These are phyloP conservation scores for Heliamphora pulchella DNA, from an alignment of 179 eudicot genomes.

Conservation along the genomic window DNA sequence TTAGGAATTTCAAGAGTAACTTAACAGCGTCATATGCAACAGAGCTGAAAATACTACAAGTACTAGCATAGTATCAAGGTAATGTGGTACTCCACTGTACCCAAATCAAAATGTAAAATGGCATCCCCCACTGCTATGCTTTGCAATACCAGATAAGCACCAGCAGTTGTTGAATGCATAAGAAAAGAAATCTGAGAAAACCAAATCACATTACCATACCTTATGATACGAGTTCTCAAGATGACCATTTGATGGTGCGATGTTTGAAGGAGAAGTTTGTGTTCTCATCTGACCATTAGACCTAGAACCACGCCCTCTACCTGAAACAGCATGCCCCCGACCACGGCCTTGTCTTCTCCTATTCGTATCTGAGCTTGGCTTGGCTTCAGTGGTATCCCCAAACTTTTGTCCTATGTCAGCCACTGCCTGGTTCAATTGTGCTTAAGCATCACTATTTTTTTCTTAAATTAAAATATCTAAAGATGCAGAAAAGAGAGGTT, in stretches of 20 bases:
- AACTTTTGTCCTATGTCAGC: constrained; percentile 44
- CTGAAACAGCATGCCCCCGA: constrained; percentile 52
- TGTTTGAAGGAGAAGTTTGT: constrained; percentile 34
- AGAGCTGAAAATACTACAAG: background rate
- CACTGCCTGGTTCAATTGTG: constrained; percentile 37
- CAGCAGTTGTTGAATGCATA: background rate
- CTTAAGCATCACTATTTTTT: constrained; percentile 5
- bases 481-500: background rate
- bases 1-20: background rate
- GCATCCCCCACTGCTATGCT: background rate
- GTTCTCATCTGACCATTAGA: constrained; percentile 50
- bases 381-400: constrained; percentile 36
- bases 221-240: constrained; percentile 45
- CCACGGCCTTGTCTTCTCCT: constrained; percentile 84
- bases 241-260: constrained; percentile 56
- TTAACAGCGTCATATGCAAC: background rate
- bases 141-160: background rate
- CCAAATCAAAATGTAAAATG: background rate
- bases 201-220: constrained; percentile 26
- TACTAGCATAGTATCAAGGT: background rate
- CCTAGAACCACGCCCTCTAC: constrained; percentile 70
- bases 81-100: background rate
- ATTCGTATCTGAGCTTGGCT: constrained; percentile 36
- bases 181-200: constrained; percentile 1
- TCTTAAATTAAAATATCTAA: constrained; percentile 3